These are phyloP conservation scores for Yarrowia alimentaria DNA, from an alignment of 805 yeast genomes.

Conservation along the genomic window DNA sequence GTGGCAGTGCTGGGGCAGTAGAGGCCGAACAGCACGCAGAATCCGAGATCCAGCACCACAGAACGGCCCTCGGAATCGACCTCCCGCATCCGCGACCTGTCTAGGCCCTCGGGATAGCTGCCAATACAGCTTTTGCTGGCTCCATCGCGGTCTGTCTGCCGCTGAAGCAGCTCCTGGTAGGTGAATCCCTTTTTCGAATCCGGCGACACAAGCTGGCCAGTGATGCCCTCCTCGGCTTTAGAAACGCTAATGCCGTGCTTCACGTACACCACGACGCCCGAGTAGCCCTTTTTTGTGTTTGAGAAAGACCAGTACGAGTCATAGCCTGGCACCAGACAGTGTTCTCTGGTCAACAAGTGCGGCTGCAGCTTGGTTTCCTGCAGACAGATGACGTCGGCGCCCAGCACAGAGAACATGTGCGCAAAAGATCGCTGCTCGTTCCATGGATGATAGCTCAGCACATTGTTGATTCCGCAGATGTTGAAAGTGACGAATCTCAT, in stretches of 20 bases:
- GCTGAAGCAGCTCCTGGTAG: conserved; percentile 37
- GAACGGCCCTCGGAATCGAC: conserved; percentile 86
- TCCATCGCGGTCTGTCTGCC: conserved; percentile 7
- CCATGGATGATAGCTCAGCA: conserved; percentile 86
- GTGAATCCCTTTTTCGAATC: conserved; percentile 29
- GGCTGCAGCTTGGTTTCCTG: conserved; percentile 79
- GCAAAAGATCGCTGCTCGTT: conserved; percentile 45
- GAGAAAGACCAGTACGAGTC: conserved; percentile 71
- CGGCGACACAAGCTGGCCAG: conserved; percentile 54
- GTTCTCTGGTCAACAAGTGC: conserved; percentile 46
- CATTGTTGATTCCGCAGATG: conserved; percentile 78
- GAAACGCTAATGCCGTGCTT: conserved; percentile 55
- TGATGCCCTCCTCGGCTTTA: conserved; percentile 87
- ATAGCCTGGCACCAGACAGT: conserved; percentile 57
- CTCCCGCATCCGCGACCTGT: conserved; percentile 29
- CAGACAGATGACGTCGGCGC: conserved; percentile 76
- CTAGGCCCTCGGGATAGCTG: conserved; percentile 56
- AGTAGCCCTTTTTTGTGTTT: conserved; percentile 68
- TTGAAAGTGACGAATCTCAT: conserved; percentile 70
- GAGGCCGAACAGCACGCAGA: conserved; percentile 48
- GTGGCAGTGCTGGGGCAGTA: conserved; percentile 84
- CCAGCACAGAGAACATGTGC: conserved; percentile 51
- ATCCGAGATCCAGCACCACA: conserved; percentile 63
- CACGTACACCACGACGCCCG: conserved; percentile 83
- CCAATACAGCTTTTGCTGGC: conserved; percentile 53